Conservation (phyloP, 2,329 filamentous ascomycete species). For the Alternaria solani region DNA sequence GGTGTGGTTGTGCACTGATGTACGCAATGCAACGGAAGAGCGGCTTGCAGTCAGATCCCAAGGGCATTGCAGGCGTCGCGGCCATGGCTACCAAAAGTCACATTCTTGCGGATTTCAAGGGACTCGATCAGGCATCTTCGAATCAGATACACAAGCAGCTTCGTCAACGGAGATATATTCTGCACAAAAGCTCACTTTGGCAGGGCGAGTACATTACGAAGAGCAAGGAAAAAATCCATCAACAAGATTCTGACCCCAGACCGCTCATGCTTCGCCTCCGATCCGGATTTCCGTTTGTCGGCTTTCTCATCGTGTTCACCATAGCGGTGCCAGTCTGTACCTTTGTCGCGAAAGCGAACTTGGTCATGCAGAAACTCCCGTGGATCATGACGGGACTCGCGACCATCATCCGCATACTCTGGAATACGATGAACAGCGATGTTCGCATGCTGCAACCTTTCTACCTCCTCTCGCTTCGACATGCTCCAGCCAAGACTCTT, state of each 20-base stretch:
- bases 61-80: conserved; percentile 76
- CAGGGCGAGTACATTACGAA: conserved; percentile 64
- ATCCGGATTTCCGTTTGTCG: conserved; percentile 68
- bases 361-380: conserved; percentile 67
- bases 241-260: conserved; percentile 61
- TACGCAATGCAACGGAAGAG: conserved; percentile 70
- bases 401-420: conserved; percentile 72
- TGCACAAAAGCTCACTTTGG: conserved; percentile 75
- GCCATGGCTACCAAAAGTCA: conserved; percentile 78
- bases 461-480: conserved; percentile 71
- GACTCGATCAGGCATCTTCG: conserved; percentile 72
- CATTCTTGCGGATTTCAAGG: conserved; percentile 76
- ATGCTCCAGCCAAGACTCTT: conserved; percentile 70
- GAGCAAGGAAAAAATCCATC: conserved; percentile 60
- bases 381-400: conserved; percentile 72
- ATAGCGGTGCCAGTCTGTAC: conserved; percentile 68
- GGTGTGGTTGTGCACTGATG: conserved; percentile 66
- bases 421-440: conserved; percentile 73
- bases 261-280: conserved; percentile 71
- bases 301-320: conserved; percentile 64
- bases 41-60: conserved; percentile 72
- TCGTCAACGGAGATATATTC: conserved; percentile 71
- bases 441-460: conserved; percentile 79
- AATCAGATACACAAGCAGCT: conserved; percentile 73
- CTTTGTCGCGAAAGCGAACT: conserved; percentile 63